Base-by-base conservation (phyloP, 192 early-diverging fungal genomes). In the Linnemannia exigua region DNA sequence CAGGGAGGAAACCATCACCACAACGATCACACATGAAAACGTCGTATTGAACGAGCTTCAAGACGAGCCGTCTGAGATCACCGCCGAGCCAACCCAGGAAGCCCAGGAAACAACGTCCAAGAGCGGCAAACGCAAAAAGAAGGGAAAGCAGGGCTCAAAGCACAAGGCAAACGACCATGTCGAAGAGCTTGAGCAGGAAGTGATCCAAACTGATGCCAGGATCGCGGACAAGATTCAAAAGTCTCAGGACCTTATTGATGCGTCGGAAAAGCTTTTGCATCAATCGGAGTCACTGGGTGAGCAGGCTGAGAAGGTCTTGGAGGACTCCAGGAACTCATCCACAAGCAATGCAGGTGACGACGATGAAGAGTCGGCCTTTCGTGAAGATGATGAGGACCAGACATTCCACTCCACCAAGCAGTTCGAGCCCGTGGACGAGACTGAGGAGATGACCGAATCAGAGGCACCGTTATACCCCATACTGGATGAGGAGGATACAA, bases 341-440 rank as follows among this genome's bases (percentile, higher is more conserved):
- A n/a, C 76, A 75, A 58, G 50, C 22, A 19, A 15, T 15, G 28
- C 35, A 46, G 33, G 8, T 37, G 77, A 79, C 17, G 46, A 33
- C 20, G 70, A 79, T 12, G 78, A 79, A 22, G 31, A 44, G 28
- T 44, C 16, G 6, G 67, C 35, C 31, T 19, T 8, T 15, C 58
- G 17, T 8, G 73, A 81, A 25, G 73, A 81, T 19, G 73, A 81
- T 7, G 41, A 71, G 20, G 80, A 82, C 4, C 74, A 82, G 51
- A 76, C 75, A 22, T 76, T 82, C 58, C 80, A 82, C 33, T 82
- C 80, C 1, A 76, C 74, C 19, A 51, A 31, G 8, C 80, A 82
- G 36, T 82, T 75, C 17, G 72, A 67, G 5, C 1, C 38, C 20
- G 66, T 31, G 12, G 38, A 72, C 4, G 63, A 74, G 12, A 69